Evolutionary conservation across 768 basidiomycete species (phyloP).

Genomic region (Paxillus ammoniavirescens): DNA sequence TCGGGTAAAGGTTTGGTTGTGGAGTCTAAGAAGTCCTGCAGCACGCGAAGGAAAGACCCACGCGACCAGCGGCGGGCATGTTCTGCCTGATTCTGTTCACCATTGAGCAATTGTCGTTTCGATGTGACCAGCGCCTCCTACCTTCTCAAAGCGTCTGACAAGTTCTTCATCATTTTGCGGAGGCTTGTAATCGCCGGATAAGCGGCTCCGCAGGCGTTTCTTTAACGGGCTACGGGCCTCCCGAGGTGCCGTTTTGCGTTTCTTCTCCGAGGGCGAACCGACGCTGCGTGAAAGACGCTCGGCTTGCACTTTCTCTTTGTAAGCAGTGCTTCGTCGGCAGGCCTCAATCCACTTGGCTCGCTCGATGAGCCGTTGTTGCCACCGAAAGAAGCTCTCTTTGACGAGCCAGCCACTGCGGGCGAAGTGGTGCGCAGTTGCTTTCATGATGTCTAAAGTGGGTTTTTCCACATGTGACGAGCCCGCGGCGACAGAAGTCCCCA

Average conservation of each 20-base stretch:
- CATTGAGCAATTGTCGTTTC: conserved; percentile 1
- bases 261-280: conserved; percentile 13
- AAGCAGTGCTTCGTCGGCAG: conserved; percentile 56
- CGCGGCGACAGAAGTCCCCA: not conserved
- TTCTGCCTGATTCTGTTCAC: conserved; percentile 64
- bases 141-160: conserved; percentile 67
- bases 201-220: conserved; percentile 34
- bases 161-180: conserved; percentile 65
- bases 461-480: conserved; percentile 8
- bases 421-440: conserved; percentile 44
- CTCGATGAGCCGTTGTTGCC: conserved; percentile 46
- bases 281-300: conserved; percentile 32
- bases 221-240: conserved; percentile 22
- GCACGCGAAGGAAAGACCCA: conserved; percentile 57
- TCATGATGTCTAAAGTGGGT: conserved; percentile 27
- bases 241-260: conserved; percentile 22
- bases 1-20: conserved; percentile 27
- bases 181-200: conserved; percentile 44
- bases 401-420: conserved; percentile 39
- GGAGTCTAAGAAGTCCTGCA: conserved; percentile 38
- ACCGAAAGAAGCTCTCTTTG: conserved; percentile 41
- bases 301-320: conserved; percentile 49
- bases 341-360: conserved; percentile 62
- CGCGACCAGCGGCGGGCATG: conserved; percentile 72
- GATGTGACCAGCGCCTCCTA: conserved; percentile 25